A percentile compares a stretch with the other conserved stretches of the same genome.
These are phyloP conservation scores for Wickerhamiella bombiphila DNA, from an alignment of 805 yeast species.

Conservation along the genomic window DNA sequence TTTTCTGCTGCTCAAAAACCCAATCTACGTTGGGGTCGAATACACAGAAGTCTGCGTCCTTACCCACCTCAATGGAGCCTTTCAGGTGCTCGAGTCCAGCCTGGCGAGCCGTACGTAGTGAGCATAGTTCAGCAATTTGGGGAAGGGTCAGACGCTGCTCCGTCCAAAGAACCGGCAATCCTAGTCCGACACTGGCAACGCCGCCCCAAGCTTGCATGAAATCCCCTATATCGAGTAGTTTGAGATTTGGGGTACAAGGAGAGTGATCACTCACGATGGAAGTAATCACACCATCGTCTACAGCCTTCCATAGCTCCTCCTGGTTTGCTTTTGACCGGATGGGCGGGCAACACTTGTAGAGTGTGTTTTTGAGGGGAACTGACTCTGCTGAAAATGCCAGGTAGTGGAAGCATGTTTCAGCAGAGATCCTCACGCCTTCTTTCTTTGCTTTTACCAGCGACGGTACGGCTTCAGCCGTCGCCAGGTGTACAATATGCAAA, in stretches of 20 bases:
- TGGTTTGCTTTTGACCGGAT: constrained; percentile 65
- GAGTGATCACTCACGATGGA: constrained; percentile 93
- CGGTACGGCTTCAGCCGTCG: constrained; percentile 72
- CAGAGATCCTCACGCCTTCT: constrained; percentile 35
- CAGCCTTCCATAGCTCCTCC: constrained; percentile 61
- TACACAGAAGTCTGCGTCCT: constrained; percentile 77
- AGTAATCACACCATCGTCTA: constrained; percentile 46
- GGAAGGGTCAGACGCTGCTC: constrained; percentile 39
- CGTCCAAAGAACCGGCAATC: constrained; percentile 66
- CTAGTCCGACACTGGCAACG: constrained; percentile 81
- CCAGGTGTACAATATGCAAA: constrained; percentile 80
- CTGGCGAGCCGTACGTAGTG: constrained; percentile 70
- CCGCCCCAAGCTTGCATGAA: constrained; percentile 96
- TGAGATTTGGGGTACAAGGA: constrained; percentile 87
- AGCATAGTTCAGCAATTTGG: constrained; percentile 67
- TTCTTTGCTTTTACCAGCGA: constrained; percentile 48
- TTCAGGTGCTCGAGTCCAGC: constrained; percentile 61
- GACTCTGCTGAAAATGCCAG: constrained; percentile 60
- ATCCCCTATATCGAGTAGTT: constrained; percentile 70
- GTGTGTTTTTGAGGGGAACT: constrained; percentile 64
- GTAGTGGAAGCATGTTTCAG: constrained; percentile 93
- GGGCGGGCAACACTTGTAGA: constrained; percentile 92
- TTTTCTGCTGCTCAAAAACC: constrained; percentile 20
- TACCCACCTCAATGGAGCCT: constrained; percentile 59
- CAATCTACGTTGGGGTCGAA: constrained; percentile 59